phyloP scores from a whole-genome alignment of 2,329 filamentous ascomycete species.

The Arachnomyces sp. region DNA sequence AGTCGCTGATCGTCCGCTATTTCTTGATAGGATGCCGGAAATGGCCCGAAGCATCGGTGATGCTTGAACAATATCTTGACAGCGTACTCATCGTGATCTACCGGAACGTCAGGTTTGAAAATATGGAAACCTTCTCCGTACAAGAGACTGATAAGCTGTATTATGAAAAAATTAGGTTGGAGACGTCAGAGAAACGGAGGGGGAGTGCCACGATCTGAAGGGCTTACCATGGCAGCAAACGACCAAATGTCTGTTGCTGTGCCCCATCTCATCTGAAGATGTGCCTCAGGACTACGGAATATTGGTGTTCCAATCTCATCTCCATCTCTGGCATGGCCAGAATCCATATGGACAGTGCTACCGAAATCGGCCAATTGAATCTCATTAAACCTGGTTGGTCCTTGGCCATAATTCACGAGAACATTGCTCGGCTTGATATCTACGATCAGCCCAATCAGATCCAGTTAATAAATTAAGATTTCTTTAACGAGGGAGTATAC shows the following conservation, averaged over 20 bases:
- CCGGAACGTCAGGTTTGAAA: constrained; percentile 16
- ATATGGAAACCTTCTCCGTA: constrained; percentile 16
- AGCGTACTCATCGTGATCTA: constrained; percentile 17
- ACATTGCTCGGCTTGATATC: constrained; percentile 21
- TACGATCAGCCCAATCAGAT: constrained; percentile 5
- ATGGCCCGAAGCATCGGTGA: constrained; percentile 18
- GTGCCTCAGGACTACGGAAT: constrained; percentile 19
- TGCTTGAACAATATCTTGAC: constrained; percentile 18
- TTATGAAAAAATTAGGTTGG: constrained; percentile 1
- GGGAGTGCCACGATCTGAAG: background rate
- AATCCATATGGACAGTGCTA: constrained; percentile 12
- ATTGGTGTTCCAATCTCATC: constrained; percentile 16
- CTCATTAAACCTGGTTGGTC: constrained; percentile 13
- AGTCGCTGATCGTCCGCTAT: constrained; percentile 13
- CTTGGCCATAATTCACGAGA: constrained; percentile 14
- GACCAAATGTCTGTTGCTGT: constrained; percentile 23
- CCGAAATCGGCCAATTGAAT: constrained; percentile 19
- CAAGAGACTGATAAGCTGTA: constrained; percentile 18
- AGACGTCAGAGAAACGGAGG: no score
- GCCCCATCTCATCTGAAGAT: constrained; percentile 17
- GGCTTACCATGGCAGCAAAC: constrained; percentile 17
- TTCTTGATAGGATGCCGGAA: constrained; percentile 15
- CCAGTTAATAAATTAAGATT: background rate
- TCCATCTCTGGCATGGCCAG: constrained; percentile 11
- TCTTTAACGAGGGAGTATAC: constrained; percentile 4